Evolutionary conservation across 2,329 filamentous ascomycete species (phyloP), one percentile per base, ranked within the genome.

Genomic region (Fusarium ambrosium): DNA sequence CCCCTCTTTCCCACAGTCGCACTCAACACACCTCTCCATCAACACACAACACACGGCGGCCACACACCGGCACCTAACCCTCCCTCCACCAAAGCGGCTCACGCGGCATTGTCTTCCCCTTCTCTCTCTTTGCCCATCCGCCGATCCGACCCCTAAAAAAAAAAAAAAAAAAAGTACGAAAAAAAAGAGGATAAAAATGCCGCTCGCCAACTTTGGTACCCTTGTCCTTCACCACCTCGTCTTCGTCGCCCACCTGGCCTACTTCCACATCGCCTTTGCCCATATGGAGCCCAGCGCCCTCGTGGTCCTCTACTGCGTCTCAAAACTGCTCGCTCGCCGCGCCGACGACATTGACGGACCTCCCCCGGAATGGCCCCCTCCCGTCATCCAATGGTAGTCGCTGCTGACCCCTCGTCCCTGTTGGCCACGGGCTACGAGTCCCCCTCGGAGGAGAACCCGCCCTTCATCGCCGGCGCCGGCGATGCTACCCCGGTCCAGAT

Each of bases 201-300:
- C 88, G 78, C 82, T 89, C 68, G 83, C 84, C 77, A 86, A 89
- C 81, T 79, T 89, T 29, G 87, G 87, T 59, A 85, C 87, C n/a
- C 81, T 88, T 37, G 79, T 89, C 71, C 81, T 89, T 61, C 83
- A 88, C 74, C 83, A 88, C 73, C 81, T 89, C 63, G 86, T 89
- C 76, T 89, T 89, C 78, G 81, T 89, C 72, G 87, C 86, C 45
- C 88, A 87, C 62, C 81, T 89, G 64, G 84, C 88, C 70, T 88
- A 89, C 79, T 86, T 89, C 77, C 85, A 85, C 77, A 85, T 87
- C 70, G 87, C 86, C 66, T 83, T 89, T 68, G 82, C 86, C 20
- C 83, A 86, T 70, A 84, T 87, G 63, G 87, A 88, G 69, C 85
- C 87, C 18, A 81, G 86, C 56, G 70, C 86, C 11, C 81, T 89